phyloP scores from a whole-genome alignment of 2,329 filamentous ascomycete genomes.

The Talaromyces albobiverticillius region DNA sequence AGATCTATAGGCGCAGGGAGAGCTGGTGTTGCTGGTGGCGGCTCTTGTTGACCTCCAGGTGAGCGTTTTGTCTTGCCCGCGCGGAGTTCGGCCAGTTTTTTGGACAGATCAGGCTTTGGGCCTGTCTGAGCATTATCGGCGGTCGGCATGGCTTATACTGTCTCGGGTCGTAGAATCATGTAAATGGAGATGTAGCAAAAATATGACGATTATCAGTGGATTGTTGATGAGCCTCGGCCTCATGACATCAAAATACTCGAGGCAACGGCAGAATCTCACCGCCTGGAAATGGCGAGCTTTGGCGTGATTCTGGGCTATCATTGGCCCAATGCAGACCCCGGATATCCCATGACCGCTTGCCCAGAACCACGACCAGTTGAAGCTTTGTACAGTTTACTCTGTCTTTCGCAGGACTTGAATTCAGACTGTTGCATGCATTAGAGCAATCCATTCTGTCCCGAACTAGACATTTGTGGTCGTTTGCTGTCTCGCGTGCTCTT shows the following conservation, averaged over 20 bases:
- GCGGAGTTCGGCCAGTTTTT: conserved; percentile 38
- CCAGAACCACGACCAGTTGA: neutral
- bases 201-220: too few relatives aligned
- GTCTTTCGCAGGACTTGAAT: neutral
- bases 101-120: conserved; percentile 32
- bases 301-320: neutral
- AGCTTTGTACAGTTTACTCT: neutral
- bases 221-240: neutral
- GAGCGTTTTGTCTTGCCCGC: conserved; percentile 32
- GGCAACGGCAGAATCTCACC: conserved; percentile 1
- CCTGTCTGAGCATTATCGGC: conserved; percentile 5
- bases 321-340: conserved; percentile 3
- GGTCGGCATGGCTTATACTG: conserved; percentile 14
- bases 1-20: conserved; percentile 67
- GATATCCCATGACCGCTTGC: neutral
- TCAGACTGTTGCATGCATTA: neutral
- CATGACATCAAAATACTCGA: neutral
- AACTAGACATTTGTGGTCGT: too few relatives aligned
- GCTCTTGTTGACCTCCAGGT: conserved; percentile 36
- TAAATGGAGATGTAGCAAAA: neutral
- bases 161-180: neutral
- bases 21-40: conserved; percentile 71
- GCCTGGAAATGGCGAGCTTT: neutral
- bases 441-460: neutral
- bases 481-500: neutral